Evolutionary conservation across 1,139 yeast genomes (phyloP).

Genomic region (Pichia sp.): DNA sequence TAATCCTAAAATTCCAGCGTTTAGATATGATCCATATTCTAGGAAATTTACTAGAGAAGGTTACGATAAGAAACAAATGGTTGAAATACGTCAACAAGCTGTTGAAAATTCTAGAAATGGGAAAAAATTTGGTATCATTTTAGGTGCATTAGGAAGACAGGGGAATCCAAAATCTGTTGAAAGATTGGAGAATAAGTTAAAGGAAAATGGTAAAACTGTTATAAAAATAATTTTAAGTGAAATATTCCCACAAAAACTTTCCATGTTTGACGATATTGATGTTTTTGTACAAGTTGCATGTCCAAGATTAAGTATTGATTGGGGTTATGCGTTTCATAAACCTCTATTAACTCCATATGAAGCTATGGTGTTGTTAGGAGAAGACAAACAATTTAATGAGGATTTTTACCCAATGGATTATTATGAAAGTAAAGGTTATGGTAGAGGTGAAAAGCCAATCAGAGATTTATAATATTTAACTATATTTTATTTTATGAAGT

Average conservation of each 20-base stretch:
- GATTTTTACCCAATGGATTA: conserved; percentile 92
- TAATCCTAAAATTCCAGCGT: conserved; percentile 89
- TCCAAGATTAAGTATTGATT: conserved; percentile 90
- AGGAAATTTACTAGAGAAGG: conserved; percentile 83
- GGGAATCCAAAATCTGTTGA: conserved; percentile 77
- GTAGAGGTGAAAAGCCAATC: conserved; percentile 69
- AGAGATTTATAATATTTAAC: neutral
- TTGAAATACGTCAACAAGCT: conserved; percentile 66
- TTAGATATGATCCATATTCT: conserved; percentile 89
- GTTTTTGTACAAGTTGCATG: conserved; percentile 98
- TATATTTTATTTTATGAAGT: too few relatives aligned
- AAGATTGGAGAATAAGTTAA: conserved; percentile 48
- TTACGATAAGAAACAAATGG: conserved; percentile 81
- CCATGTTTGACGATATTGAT: conserved; percentile 92
- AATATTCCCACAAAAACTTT: conserved; percentile 84
- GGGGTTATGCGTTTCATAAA: conserved; percentile 96
- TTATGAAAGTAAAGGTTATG: conserved; percentile 85
- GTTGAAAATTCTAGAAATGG: conserved; percentile 51
- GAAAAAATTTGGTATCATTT: conserved; percentile 67
- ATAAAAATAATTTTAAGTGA: conserved; percentile 84
- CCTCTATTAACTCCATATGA: conserved; percentile 95
- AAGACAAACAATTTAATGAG: conserved; percentile 61
- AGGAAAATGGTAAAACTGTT: conserved; percentile 51
- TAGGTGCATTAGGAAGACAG: conserved; percentile 97
- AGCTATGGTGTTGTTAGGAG: conserved; percentile 80